phyloP scores from a whole-genome alignment of 2,329 filamentous ascomycete genomes.

The Acarospora socialis region DNA sequence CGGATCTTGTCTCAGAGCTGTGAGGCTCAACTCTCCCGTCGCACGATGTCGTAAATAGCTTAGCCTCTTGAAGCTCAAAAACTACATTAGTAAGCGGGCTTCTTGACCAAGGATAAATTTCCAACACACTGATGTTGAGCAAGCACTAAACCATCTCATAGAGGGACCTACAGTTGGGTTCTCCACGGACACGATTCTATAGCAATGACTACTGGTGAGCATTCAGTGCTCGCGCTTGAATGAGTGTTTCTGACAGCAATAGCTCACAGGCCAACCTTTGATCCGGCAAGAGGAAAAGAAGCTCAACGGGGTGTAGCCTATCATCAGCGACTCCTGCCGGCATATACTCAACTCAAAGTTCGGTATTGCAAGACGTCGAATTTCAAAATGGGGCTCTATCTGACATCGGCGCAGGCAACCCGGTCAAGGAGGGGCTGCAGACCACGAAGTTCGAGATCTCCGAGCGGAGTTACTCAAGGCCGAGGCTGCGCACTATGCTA shows the following conservation, averaged over 20 bases:
- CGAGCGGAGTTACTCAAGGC: conserved; percentile 79
- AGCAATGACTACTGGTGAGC: conserved; percentile 11
- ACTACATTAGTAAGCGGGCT: too few relatives aligned
- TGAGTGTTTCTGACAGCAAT: too few relatives aligned
- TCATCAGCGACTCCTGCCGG: conserved; percentile 88
- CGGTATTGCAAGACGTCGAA: conserved; percentile 34
- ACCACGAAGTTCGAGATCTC: conserved; percentile 59
- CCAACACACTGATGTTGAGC: too few relatives aligned
- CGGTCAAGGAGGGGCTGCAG: conserved; percentile 78
- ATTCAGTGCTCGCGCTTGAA: conserved; percentile 25
- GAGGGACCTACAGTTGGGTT: too few relatives aligned
- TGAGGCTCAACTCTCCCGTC: too few relatives aligned
- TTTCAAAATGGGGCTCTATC: conserved; percentile 2
- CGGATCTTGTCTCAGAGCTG: too few relatives aligned
- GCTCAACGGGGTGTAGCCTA: conserved; percentile 85
- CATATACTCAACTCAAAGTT: conserved; percentile 84
- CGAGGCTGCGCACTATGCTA: conserved; percentile 75
- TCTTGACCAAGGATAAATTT: too few relatives aligned
- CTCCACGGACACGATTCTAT: too few relatives aligned
- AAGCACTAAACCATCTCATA: too few relatives aligned
- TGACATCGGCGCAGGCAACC: conserved; percentile 41
- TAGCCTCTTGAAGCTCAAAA: too few relatives aligned
- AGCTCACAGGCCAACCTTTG: conserved; percentile 81
- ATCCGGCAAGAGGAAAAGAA: conserved; percentile 89
- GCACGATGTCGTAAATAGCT: too few relatives aligned